phyloP scores from a whole-genome alignment of 2,329 filamentous ascomycete genomes.

The Coleophoma eucalyptorum region DNA sequence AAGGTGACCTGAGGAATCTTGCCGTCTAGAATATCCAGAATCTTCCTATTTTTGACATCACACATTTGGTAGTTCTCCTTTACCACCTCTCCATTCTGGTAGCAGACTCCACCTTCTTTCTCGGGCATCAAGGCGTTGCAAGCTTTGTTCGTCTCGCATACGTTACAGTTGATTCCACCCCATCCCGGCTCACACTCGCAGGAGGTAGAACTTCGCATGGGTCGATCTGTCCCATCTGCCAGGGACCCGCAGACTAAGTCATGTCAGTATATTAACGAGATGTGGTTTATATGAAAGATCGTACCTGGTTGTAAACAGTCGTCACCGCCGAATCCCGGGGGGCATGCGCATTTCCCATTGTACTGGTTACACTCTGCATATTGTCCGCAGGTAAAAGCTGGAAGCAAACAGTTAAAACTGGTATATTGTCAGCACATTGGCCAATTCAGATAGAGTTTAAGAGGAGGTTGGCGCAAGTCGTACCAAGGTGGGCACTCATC shows the following conservation, averaged over 20 bases:
- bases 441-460: slow-evolving; percentile 9
- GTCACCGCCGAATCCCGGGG: slow-evolving; percentile 87
- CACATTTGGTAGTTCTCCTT: slow-evolving; percentile 98
- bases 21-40: slow-evolving; percentile 78
- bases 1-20: slow-evolving; percentile 93
- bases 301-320: slow-evolving; percentile 81
- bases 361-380: slow-evolving; percentile 85
- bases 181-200: slow-evolving; percentile 93
- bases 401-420: slow-evolving; percentile 97
- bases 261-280: slow-evolving; percentile 8
- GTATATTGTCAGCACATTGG: slow-evolving; percentile 1
- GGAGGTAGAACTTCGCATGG: slow-evolving; percentile 63
- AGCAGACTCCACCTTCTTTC: slow-evolving; percentile 81
- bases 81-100: slow-evolving; percentile 83
- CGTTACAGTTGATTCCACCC: slow-evolving; percentile 97
- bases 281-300: slow-evolving; percentile 15
- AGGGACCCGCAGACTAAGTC: slow-evolving; percentile 76
- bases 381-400: slow-evolving; percentile 87
- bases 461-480: slow-evolving; percentile 24
- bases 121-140: slow-evolving; percentile 87
- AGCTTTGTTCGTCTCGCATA: slow-evolving; percentile 78
- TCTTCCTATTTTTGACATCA: slow-evolving; percentile 94
- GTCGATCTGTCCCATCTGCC: slow-evolving; percentile 73
- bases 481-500: slow-evolving; percentile 77
- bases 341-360: slow-evolving; percentile 90